Base-by-base conservation (phyloP, 208 protist genomes). In the Novymonas esmeraldas region DNA sequence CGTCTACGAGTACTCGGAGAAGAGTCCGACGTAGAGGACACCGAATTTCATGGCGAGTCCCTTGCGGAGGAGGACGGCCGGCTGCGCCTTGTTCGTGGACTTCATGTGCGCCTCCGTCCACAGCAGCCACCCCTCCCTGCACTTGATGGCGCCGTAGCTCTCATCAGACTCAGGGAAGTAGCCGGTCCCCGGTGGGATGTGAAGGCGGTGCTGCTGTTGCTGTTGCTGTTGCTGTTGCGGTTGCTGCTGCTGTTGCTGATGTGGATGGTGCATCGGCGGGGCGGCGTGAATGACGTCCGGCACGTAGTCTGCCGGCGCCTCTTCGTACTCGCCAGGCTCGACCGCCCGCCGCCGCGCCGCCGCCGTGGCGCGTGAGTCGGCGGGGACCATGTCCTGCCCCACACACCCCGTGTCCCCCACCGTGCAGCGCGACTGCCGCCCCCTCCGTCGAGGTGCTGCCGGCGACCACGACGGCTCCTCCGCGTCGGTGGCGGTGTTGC, bases 41-140 rank as follows among this genome's bases (percentile, higher is more conserved):
- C 90, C 90, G 1, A 61, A 83, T 59, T 91, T 92, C 87, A 95
- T 95, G 24, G 87, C 90, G 50, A 95, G 72, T 11, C 87, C 90
- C 65, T 92, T 92, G 11, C 90, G 78, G n/a, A 96, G 79, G 55
- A 92, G 73, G 29, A 67, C 57, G 1, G 80, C 84, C 26, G 87
- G 73, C 68, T 93, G 90, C 18, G 84, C 61, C 49, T 64, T 70
- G 41, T 79, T 56, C 0, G 82, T 34, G 46, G 69, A 85, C 63
- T 89, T 82, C 60, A 93, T 80, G 58, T 85, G 78, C 18, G 81
- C 88, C 41, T 83, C 71, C 39, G 59, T 68, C 86, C 87, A 96
- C 6, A 93, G 57, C 42, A 96, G 84, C 88, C 90, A 96, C 3
- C 84, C 90, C 26, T 88, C 77, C 18, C 51, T 54, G 60, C 87